Conservation (phyloP, 1,139 yeast genomes). For the Petasospora fabianii region DNA sequence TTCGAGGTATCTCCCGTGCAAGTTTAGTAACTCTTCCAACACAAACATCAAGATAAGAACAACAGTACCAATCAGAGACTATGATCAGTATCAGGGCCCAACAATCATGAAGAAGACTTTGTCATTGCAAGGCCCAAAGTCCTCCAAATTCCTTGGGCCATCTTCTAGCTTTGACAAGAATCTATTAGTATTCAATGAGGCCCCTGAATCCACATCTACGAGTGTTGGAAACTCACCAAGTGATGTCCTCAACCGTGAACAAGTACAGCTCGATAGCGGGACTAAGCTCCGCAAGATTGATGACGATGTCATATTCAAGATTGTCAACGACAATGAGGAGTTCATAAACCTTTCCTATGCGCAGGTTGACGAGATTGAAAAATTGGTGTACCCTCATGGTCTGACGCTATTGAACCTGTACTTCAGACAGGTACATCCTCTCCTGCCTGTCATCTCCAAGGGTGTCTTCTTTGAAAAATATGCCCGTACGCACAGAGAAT, state of each 20-base stretch:
- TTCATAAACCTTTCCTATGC: slow-evolving; percentile 23
- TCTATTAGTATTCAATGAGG: slow-evolving; percentile 15
- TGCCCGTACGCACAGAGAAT: slow-evolving; percentile 42
- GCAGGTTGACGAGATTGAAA: slow-evolving; percentile 37
- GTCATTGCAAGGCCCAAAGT: slow-evolving; percentile 27
- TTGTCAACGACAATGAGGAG: slow-evolving; percentile 26
- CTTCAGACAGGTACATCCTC: slow-evolving; percentile 40
- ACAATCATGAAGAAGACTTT: slow-evolving; percentile 27
- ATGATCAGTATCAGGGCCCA: slow-evolving; percentile 27
- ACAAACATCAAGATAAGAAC: slow-evolving; percentile 19
- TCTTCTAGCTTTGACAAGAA: slow-evolving; percentile 24
- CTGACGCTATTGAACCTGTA: slow-evolving; percentile 36
- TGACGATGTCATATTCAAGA: slow-evolving; percentile 22
- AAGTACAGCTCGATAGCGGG: slow-evolving; percentile 11
- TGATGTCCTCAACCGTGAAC: slow-evolving; percentile 16
- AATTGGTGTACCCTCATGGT: slow-evolving; percentile 40
- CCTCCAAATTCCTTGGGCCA: slow-evolving; percentile 26
- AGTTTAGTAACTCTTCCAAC: slow-evolving; percentile 17
- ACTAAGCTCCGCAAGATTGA: slow-evolving; percentile 23
- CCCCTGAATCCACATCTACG: background rate
- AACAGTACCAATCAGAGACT: slow-evolving; percentile 25
- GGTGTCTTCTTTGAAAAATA: slow-evolving; percentile 42
- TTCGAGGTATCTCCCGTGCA: slow-evolving; percentile 25
- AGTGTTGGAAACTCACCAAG: slow-evolving; percentile 16
- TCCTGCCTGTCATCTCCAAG: slow-evolving; percentile 40